Base-by-base conservation (phyloP, 2,329 filamentous ascomycete species). In the Colletotrichum sp. region DNA sequence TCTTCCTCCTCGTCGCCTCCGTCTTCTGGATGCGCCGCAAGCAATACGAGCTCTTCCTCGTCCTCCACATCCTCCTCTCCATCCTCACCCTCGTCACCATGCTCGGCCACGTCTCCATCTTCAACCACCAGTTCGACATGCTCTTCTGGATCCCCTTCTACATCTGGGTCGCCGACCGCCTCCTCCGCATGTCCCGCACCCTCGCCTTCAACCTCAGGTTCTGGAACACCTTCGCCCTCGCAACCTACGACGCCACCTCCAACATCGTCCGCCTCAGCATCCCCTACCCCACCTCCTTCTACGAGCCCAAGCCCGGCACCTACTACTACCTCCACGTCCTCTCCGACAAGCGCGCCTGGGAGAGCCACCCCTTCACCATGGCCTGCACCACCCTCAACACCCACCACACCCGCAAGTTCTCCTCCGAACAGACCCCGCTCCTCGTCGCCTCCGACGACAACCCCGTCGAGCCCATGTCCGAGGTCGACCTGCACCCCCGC, bases 71-170 rank as follows among this genome's bases (percentile, higher is more conserved):
- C 8, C 81, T 85, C 5, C 81, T 92, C 18, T 88, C 91, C 0
- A 80, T 91, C 10, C 80, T 90, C 1, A 80, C 90, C 0, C 79
- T 92, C 1, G 80, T 88, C 36, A 87, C 87, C 0, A 88, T 91
- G 85, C 88, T 89, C 49, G 87, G 89, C 71, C 84, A 92, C 78
- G 83, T 90, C 73, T 84, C 90, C n/a, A 89, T 91, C 26, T 91
- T 90, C 75, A 80, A 84, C 7, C 87, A 87, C 24, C 82, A 86
- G 63, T 91, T 87, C 73, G 87, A 90, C 69, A 79, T 81, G 10
- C 86, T 89, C 24, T 87, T 90, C 68, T 92, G 88, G 86, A 82
- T 87, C 0, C 88, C 88, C 4, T 81, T 87, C 5, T 81, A 82
- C 13, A 84, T 91, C 32, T 92, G 90, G 90, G 66, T 84, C 1